Conservation (phyloP, 495 filamentous ascomycete genomes). For the Tuber umbilicatum region DNA sequence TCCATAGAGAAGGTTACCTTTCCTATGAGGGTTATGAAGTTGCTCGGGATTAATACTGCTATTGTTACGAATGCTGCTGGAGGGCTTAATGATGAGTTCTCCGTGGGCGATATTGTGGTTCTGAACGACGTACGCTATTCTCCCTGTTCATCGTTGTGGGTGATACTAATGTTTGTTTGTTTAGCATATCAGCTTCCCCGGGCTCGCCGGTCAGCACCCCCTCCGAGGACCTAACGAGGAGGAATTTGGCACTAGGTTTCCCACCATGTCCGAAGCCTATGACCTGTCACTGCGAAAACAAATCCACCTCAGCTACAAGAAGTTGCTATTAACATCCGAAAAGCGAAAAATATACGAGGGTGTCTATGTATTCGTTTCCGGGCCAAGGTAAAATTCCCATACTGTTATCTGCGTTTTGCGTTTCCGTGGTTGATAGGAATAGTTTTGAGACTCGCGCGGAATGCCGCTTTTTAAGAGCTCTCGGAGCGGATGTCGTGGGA, state of each 20-base stretch:
- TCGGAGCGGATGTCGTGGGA: slow-evolving; percentile 68
- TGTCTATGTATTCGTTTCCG: slow-evolving; percentile 66
- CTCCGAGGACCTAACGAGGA: slow-evolving; percentile 65
- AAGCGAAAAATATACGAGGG: slow-evolving; percentile 58
- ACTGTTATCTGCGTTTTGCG: slow-evolving; percentile 25
- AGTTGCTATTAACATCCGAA: slow-evolving; percentile 34
- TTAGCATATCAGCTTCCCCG: slow-evolving; percentile 68
- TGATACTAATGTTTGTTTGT: slow-evolving; percentile 33
- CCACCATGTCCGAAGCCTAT: slow-evolving; percentile 68
- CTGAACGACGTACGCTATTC: slow-evolving; percentile 57
- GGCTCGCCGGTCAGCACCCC: slow-evolving; percentile 62
- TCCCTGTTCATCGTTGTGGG: neutral
- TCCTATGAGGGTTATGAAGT: slow-evolving; percentile 63
- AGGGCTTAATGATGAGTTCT: slow-evolving; percentile 61
- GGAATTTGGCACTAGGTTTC: slow-evolving; percentile 64
- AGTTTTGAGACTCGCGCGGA: slow-evolving; percentile 73
- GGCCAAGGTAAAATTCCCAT: slow-evolving; percentile 52
- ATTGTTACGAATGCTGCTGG: slow-evolving; percentile 73
- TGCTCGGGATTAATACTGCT: slow-evolving; percentile 59
- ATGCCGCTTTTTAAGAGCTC: slow-evolving; percentile 60
- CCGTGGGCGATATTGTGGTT: slow-evolving; percentile 65
- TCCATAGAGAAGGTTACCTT: slow-evolving; percentile 62
- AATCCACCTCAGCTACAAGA: slow-evolving; percentile 58
- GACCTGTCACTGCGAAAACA: slow-evolving; percentile 59
- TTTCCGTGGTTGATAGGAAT: slow-evolving; percentile 11